Evolutionary conservation across 202 grass and related monocot species (phyloP).

Genomic region (Zoysia matrella): DNA sequence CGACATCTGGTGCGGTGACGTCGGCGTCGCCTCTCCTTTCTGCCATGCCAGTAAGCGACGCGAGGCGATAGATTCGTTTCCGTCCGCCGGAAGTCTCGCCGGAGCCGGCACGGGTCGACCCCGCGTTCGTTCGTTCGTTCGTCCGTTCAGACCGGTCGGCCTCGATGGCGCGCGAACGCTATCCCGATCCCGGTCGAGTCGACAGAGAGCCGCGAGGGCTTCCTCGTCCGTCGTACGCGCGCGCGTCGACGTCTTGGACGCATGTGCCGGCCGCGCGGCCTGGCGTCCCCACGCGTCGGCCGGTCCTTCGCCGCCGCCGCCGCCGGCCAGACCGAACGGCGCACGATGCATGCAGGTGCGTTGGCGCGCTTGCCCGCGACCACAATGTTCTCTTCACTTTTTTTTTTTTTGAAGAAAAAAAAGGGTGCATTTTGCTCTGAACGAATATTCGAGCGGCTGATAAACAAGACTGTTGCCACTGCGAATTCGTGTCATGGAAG

Average conservation of each 20-base stretch:
- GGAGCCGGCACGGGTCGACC: too few relatives aligned
- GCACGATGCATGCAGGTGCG: neutral
- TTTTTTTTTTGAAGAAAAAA: too few relatives aligned
- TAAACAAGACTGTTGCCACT: neutral
- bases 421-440: neutral
- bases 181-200: neutral
- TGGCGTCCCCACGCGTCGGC: slow-evolving; percentile 4
- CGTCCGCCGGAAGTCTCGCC: slow-evolving; percentile 1
- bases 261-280: slow-evolving; percentile 30
- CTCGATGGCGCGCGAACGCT: neutral
- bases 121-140: neutral
- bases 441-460: neutral
- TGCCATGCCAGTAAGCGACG: neutral
- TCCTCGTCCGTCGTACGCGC: neutral
- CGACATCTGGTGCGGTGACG: neutral
- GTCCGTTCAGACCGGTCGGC: neutral
- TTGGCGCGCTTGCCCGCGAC: neutral
- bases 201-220: too few relatives aligned
- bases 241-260: slow-evolving; percentile 6
- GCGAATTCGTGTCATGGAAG: neutral
- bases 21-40: slow-evolving; percentile 11
- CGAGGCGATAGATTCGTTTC: slow-evolving; percentile 29
- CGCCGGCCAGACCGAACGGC: neutral
- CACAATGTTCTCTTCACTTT: neutral
- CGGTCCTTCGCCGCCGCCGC: neutral